Conservation (phyloP, 495 filamentous ascomycete species). For the Hyaloscypha bicolor region DNA sequence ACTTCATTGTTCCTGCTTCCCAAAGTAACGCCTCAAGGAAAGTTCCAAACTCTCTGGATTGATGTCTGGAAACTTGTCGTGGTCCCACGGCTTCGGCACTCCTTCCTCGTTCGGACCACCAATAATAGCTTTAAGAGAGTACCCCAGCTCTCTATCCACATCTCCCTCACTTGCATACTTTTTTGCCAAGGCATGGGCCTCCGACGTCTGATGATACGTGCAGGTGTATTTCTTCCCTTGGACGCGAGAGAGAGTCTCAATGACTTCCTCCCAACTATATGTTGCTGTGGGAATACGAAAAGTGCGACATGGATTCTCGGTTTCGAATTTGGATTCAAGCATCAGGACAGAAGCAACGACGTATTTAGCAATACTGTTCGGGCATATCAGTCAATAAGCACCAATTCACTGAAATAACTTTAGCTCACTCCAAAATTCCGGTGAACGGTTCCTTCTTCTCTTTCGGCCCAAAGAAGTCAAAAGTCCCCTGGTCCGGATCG, state of each 20-base stretch:
- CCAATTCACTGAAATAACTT: no score
- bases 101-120: neutral
- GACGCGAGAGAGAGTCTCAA: neutral
- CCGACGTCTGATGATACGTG: neutral
- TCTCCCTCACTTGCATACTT: neutral
- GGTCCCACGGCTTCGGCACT: neutral
- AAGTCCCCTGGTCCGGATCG: neutral
- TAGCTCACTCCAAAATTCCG: constrained; percentile 11
- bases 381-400: neutral
- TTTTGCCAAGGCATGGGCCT: neutral
- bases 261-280: constrained; percentile 8
- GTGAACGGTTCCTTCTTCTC: constrained; percentile 5
- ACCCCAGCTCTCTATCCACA: neutral
- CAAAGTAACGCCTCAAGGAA: neutral
- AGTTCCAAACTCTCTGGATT: neutral
- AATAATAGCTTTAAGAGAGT: neutral
- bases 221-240: constrained; percentile 4
- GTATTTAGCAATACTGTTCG: constrained; percentile 10
- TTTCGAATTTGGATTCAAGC: neutral
- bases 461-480: constrained; percentile 2
- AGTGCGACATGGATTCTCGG: neutral
- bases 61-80: constrained; percentile 2
- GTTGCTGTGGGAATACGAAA: constrained; percentile 3
- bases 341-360: constrained; percentile 8
- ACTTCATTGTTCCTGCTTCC: neutral